Base-by-base conservation (phyloP, 129 eudicot species). In the Tagetes erecta region DNA sequence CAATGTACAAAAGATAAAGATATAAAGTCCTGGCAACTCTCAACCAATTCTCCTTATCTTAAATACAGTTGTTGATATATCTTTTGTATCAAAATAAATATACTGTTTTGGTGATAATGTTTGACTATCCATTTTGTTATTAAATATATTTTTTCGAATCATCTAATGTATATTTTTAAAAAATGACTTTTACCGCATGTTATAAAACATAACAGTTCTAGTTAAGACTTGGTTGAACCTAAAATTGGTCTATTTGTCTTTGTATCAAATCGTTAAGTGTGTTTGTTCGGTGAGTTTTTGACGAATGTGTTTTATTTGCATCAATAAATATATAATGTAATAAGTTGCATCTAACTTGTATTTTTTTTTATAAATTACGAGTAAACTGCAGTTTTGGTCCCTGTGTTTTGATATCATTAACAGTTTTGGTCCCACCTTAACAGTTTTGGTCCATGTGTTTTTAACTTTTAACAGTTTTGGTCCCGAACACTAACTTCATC, bases 11-110 rank as follows among this genome's bases (percentile, higher is more conserved):
- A 13, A 20, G 27, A 20, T 20, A 20, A 20, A 20, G 27, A 20
- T 4, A 36, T 20, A 71, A 49, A 71, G 75, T 71, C 75, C 13
- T 37, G 65, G 49, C 74, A 35, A 37, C 65, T 53, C 36, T 31
- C 39, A 71, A 53, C 75, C 64, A 52, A 53, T 55, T 10, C 5
- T 53, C 3, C 5, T 38, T 8, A 53, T 71, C 65, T 38, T 71
- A 1, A 71, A 38, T 53, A 69, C 6, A 49, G 42, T 31, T 30
- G 36, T 9, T 56, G 36, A 37, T 59, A 34, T 11, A 10, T 59
- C 39, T 1, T 59, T 33, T 8, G 3, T 33, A 6, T 55, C 11
- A 33, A 55, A 10, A 3, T 11, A 60, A 3, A 62, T 35, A 37
- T 35, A 14, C 2, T 31, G 10, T 1, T 30, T 57, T 30, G 3